phyloP scores from a whole-genome alignment of 352 stramenopile genomes.

The Discostella stelligera region DNA sequence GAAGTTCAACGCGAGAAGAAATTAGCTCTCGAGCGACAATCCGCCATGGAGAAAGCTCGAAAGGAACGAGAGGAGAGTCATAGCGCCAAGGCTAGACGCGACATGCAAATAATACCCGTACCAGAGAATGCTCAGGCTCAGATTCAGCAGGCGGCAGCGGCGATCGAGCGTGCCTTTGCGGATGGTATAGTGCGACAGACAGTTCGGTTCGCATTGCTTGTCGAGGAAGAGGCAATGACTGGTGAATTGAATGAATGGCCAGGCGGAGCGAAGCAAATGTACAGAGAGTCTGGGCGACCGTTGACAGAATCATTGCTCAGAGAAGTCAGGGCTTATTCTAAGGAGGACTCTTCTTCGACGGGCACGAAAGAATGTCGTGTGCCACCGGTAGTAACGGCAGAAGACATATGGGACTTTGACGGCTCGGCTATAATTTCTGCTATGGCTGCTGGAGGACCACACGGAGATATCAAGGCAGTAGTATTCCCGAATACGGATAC shows the following conservation, averaged over 20 bases:
- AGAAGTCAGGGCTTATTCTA: constrained; percentile 49
- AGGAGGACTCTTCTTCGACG: constrained; percentile 13
- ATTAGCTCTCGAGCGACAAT: constrained; percentile 25
- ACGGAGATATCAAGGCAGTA: constrained; percentile 67
- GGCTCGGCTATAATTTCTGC: constrained; percentile 65
- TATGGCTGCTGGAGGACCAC: constrained; percentile 42
- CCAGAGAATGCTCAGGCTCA: constrained; percentile 62
- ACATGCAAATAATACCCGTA: constrained; percentile 50
- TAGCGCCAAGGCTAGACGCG: constrained; percentile 1
- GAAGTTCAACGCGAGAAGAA: constrained; percentile 60
- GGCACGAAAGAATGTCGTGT: background rate
- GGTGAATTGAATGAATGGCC: constrained; percentile 71
- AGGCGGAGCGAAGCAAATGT: constrained; percentile 77
- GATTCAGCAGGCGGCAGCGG: constrained; percentile 58
- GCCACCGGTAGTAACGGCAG: constrained; percentile 47
- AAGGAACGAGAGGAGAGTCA: constrained; percentile 21
- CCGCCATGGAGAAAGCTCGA: constrained; percentile 21
- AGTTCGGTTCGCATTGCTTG: constrained; percentile 68
- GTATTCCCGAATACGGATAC: constrained; percentile 79
- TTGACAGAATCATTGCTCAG: constrained; percentile 60
- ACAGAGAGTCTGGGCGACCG: constrained; percentile 65
- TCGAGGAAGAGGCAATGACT: constrained; percentile 47
- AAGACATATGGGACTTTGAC: constrained; percentile 83
- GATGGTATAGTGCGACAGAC: constrained; percentile 71
- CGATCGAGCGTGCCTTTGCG: constrained; percentile 69